Base-by-base conservation (phyloP, 2,329 filamentous ascomycete genomes). In the Fusarium sp. region DNA sequence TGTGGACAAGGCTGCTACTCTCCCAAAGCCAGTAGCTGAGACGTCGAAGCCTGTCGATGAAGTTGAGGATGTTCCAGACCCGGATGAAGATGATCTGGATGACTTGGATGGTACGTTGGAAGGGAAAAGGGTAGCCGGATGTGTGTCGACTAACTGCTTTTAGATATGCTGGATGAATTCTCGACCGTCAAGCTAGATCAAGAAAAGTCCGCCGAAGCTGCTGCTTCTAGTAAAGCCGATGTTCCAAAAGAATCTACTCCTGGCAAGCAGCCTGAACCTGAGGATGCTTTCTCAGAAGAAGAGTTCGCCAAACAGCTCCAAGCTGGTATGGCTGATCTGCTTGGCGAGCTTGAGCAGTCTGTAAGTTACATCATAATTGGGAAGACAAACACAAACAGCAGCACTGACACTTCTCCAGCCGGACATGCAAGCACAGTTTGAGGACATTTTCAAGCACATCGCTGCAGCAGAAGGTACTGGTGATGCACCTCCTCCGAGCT, bases 121-220 rank as follows among this genome's bases (percentile, higher is more conserved):
- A 58, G 13, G 9, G 40, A 36, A 18, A n/a, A 20, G 18, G n/a
- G n/a, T 13, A 6, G 33, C 28, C 33, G 7, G 7, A n/a, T 28
- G 31, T n/a, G 31, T 28, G 7, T 54, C 49, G 18, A 17, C 66
- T 75, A 26, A 72, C 44, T 8, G 4, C 11, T 28, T 8, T 17
- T 43, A 95, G 95, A 98, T 74, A 92, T 98, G 80, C 90, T 99
- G 26, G 94, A 98, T 77, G 92, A 98, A 69, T 99, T 99, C 81
- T 90, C 91, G 42, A 82, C 91, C 28, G 84, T 86, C 52, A 89
- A 90, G 71, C 74, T 90, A 15, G 76, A 78, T 36, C 53, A 74
- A 15, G 52, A 63, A 57, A 75, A 72, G 49, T 44, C 77, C 24
- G 68, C 77, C 31, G 68, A 72, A 55, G 54, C 71, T 42, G 42